phyloP scores from a whole-genome alignment of 2,329 filamentous ascomycete genomes.

The Fusarium verrucosum region DNA sequence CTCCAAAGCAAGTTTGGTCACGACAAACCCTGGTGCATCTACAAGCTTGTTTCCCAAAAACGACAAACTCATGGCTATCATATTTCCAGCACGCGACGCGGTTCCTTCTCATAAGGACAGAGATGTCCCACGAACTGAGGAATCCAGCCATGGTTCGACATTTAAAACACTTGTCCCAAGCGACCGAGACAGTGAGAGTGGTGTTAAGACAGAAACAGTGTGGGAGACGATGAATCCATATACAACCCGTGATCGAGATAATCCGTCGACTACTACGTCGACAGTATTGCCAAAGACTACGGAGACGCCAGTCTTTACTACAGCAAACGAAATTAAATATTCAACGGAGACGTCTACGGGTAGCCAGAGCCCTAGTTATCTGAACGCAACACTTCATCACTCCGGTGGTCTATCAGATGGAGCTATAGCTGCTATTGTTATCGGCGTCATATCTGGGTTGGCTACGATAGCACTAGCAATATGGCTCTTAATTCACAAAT shows the following conservation, averaged over 20 bases:
- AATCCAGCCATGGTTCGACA: slow-evolving; percentile 2
- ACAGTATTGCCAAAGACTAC: background rate
- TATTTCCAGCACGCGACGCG: slow-evolving; percentile 10
- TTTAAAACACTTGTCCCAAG: slow-evolving; percentile 13
- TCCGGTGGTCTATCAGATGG: slow-evolving; percentile 17
- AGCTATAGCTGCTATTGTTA: slow-evolving; percentile 31
- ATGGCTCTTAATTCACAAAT: slow-evolving; percentile 26
- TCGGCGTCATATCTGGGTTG: slow-evolving; percentile 20
- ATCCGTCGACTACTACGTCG: slow-evolving; percentile 2
- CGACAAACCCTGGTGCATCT: slow-evolving; percentile 3
- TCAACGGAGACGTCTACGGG: background rate
- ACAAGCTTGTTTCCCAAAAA: slow-evolving; percentile 12
- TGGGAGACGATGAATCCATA: slow-evolving; percentile 30
- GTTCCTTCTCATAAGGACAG: slow-evolving; percentile 6
- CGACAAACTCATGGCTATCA: slow-evolving; percentile 28
- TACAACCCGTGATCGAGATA: background rate
- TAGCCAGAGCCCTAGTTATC: background rate
- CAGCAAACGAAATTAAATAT: background rate
- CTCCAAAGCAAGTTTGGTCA: slow-evolving; percentile 12
- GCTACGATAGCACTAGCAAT: background rate
- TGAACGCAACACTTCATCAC: background rate
- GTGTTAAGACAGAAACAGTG: slow-evolving; percentile 15
- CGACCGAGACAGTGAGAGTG: slow-evolving; percentile 2
- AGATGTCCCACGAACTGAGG: slow-evolving; percentile 15
- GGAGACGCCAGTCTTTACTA: background rate